These are phyloP conservation scores for Hymenochaete sp. DNA, from an alignment of 1,284 basidiomycete species.

Conservation along the genomic window DNA sequence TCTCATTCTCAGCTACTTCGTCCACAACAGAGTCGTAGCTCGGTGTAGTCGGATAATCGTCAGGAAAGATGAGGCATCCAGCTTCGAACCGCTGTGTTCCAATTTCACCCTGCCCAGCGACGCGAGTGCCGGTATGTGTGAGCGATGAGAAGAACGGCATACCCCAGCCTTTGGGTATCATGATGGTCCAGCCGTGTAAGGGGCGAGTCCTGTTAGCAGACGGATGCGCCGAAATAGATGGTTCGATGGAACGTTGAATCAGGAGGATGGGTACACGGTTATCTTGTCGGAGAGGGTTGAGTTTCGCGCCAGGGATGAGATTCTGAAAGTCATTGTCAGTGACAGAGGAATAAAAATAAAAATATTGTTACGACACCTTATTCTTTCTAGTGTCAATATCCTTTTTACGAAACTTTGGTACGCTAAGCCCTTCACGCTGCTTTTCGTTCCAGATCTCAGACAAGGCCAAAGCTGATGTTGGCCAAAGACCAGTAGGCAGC, in stretches of 20 bases:
- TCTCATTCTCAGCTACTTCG: constrained; percentile 42
- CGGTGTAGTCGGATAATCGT: constrained; percentile 58
- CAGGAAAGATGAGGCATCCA: constrained; percentile 67
- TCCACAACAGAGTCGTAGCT: constrained; percentile 45
- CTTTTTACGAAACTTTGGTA: constrained; percentile 70
- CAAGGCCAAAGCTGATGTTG: constrained; percentile 49
- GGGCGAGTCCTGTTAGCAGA: constrained; percentile 27
- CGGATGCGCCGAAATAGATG: no score
- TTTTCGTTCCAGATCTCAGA: constrained; percentile 66
- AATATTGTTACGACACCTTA: constrained; percentile 37
- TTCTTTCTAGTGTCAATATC: constrained; percentile 75
- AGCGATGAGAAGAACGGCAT: constrained; percentile 83
- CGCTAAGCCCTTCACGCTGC: constrained; percentile 41
- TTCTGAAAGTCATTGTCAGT: constrained; percentile 34
- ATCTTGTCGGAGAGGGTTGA: constrained; percentile 62
- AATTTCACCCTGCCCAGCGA: constrained; percentile 74
- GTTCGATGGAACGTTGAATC: constrained; percentile 69
- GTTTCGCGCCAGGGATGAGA: constrained; percentile 64
- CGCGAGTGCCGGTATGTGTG: constrained; percentile 68
- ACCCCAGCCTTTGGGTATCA: constrained; percentile 79
- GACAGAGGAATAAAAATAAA: not conserved
- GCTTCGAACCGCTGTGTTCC: constrained; percentile 74
- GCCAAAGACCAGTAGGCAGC: constrained; percentile 36
- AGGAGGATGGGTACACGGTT: constrained; percentile 76
- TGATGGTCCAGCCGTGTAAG: constrained; percentile 77